Percentiles rank a stretch among this genome's conserved stretches.
Evolutionary conservation across 495 filamentous ascomycete genomes (phyloP).

Genomic region (Tuber indicum): DNA sequence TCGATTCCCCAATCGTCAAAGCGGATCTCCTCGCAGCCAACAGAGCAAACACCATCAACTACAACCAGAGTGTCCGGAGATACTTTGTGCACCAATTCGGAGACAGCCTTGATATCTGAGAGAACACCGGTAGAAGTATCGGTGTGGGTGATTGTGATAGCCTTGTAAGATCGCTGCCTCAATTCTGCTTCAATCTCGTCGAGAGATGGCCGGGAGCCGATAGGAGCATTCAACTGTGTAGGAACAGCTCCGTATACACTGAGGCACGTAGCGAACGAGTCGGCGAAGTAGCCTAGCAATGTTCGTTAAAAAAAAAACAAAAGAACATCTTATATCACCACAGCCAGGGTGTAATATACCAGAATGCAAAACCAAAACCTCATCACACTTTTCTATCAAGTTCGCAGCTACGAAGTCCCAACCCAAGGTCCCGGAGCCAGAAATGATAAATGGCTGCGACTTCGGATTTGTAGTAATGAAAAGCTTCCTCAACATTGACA

Average conservation of each 20-base stretch:
- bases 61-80: constrained; percentile 84
- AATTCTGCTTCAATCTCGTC: constrained; percentile 80
- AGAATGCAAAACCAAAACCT: constrained; percentile 85
- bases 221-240: constrained; percentile 79
- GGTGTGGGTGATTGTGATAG: constrained; percentile 90
- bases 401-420: constrained; percentile 96
- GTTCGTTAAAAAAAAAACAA: neutral
- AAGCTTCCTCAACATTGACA: constrained; percentile 81
- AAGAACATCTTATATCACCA: neutral
- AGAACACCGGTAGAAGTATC: constrained; percentile 95
- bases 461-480: constrained; percentile 77
- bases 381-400: constrained; percentile 76
- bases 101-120: constrained; percentile 75
- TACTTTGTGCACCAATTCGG: constrained; percentile 73
- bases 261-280: constrained; percentile 89
- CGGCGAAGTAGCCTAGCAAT: constrained; percentile 76
- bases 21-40: constrained; percentile 87
- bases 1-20: constrained; percentile 95
- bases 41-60: constrained; percentile 94
- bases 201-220: constrained; percentile 82
- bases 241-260: constrained; percentile 81
- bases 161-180: constrained; percentile 80
- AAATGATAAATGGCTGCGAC: constrained; percentile 85
- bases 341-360: constrained; percentile 17
- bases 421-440: constrained; percentile 89